Percentiles rank a stretch among this genome's conserved stretches.
These are phyloP conservation scores for Metschnikowia reukaufii DNA, from an alignment of 805 yeast species.

Conservation along the genomic window DNA sequence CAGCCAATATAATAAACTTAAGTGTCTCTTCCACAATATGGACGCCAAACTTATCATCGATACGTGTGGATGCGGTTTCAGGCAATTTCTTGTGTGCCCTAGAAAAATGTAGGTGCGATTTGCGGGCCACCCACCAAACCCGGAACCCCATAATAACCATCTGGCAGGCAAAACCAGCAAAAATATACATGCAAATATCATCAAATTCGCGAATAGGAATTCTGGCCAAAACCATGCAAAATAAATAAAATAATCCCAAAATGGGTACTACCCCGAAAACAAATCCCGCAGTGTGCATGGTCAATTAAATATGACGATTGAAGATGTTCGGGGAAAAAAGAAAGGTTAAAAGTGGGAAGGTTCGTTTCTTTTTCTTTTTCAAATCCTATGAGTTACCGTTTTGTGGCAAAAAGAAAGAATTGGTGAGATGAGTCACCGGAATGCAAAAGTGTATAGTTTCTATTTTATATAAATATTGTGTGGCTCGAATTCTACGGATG, in stretches of 20 bases:
- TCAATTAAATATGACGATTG: background rate
- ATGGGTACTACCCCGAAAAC: slow-evolving; percentile 6
- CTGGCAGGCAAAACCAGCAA: slow-evolving; percentile 8
- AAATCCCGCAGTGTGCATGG: slow-evolving; percentile 9
- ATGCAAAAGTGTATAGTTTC: background rate
- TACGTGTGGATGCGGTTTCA: slow-evolving; percentile 5
- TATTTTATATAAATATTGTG: too few species aligned
- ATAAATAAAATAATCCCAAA: background rate
- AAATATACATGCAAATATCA: background rate
- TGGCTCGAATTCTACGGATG: background rate
- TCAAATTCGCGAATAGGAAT: background rate
- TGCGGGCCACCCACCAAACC: slow-evolving; percentile 9
- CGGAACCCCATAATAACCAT: slow-evolving; percentile 7
- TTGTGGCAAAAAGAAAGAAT: background rate
- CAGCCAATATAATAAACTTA: slow-evolving; percentile 3
- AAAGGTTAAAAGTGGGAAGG: background rate
- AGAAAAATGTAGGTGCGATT: slow-evolving; percentile 1
- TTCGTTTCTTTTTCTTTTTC: too few species aligned
- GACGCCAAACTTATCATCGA: slow-evolving; percentile 10
- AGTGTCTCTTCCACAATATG: slow-evolving; percentile 15
- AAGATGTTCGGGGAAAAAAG: too few species aligned
- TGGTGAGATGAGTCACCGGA: background rate
- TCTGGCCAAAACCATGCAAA: background rate
- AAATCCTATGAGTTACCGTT: too few species aligned
- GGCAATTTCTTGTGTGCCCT: slow-evolving; percentile 11